These are phyloP conservation scores for Spathaspora passalidarum DNA, from an alignment of 805 yeast species.

Conservation along the genomic window DNA sequence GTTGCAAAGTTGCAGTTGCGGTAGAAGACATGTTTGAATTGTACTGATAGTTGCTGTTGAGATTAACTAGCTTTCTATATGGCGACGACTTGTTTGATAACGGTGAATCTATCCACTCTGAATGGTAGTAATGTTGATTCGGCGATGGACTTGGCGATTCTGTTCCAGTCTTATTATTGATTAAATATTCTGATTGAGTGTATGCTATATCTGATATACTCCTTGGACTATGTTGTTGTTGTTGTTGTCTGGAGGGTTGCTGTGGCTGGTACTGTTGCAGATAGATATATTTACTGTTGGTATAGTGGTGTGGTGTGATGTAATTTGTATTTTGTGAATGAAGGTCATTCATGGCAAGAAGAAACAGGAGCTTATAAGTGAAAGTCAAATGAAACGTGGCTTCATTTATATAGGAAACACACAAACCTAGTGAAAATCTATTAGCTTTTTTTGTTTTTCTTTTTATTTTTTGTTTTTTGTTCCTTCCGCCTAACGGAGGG, in stretches of 20 bases:
- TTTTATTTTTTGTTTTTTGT: neutral
- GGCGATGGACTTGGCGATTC: neutral
- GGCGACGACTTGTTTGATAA: neutral
- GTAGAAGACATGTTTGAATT: conserved; percentile 7
- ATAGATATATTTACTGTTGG: neutral
- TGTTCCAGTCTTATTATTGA: neutral
- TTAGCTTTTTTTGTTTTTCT: neutral
- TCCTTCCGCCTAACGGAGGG: too few species aligned
- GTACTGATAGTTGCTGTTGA: neutral
- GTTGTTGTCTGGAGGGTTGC: neutral
- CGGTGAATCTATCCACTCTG: conserved; percentile 1
- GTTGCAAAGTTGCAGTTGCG: conserved; percentile 4
- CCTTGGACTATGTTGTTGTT: neutral
- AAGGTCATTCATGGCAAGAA: conserved; percentile 7
- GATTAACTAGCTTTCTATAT: neutral
- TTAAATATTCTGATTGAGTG: neutral
- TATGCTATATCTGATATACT: neutral
- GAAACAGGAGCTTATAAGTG: neutral
- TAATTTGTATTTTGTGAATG: conserved; percentile 6
- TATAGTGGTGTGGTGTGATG: conserved; percentile 5
- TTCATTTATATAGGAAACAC: neutral
- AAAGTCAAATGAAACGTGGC: neutral
- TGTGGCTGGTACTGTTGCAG: conserved; percentile 2
- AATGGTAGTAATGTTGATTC: neutral
- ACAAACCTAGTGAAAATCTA: neutral